Evolutionary conservation across 495 filamentous ascomycete species (phyloP).

Genomic region (Halenospora varia): DNA sequence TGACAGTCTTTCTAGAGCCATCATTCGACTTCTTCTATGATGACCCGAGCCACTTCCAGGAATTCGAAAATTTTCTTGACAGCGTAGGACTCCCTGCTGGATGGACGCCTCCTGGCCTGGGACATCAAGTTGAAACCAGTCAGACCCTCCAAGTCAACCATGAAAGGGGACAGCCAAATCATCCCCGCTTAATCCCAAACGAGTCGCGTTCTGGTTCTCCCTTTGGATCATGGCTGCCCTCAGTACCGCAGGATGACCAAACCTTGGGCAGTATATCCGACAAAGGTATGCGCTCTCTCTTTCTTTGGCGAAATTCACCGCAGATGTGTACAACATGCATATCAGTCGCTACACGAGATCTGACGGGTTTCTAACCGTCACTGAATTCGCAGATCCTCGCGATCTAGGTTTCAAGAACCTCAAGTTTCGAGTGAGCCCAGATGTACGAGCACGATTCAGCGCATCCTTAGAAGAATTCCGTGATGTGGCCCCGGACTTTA

Average conservation of each 20-base stretch:
- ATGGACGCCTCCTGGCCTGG: neutral
- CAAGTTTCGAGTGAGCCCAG: neutral
- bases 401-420: neutral
- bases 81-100: neutral
- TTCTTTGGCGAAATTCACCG: neutral
- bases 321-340: neutral
- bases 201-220: neutral
- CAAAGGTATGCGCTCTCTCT: neutral
- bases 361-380: neutral
- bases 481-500: constrained; percentile 35
- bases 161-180: neutral
- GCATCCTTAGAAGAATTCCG: neutral
- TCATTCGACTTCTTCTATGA: neutral
- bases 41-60: neutral
- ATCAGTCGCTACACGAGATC: neutral
- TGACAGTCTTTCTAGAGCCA: neutral
- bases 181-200: neutral
- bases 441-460: neutral
- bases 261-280: neutral
- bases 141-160: neutral
- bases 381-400: neutral
- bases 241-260: neutral
- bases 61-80: neutral
- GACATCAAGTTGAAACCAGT: neutral
- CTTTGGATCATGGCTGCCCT: neutral